Evolutionary conservation across 371 early-diverging fungal genomes (phyloP).

Genomic region (Mortierella sp.): DNA sequence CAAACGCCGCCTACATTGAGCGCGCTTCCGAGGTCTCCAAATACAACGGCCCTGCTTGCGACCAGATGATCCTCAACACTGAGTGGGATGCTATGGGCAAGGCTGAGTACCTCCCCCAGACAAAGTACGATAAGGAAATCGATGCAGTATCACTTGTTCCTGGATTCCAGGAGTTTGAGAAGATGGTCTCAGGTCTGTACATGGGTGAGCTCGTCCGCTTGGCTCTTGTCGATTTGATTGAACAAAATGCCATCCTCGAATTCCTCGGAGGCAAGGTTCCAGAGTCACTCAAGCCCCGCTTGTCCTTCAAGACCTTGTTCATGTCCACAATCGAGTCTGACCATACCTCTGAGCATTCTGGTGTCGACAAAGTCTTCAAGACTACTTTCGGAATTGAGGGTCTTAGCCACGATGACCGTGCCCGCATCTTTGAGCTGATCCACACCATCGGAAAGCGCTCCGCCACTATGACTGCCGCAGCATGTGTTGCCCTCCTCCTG

Average conservation of each 20-base stretch:
- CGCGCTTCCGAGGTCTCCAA: conserved; percentile 78
- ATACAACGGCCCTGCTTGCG: conserved; percentile 58
- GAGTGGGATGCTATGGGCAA: conserved; percentile 87
- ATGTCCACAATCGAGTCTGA: conserved; percentile 75
- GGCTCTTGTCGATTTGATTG: conserved; percentile 73
- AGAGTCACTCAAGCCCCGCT: conserved; percentile 33
- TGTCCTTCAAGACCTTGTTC: conserved; percentile 62
- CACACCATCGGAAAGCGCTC: conserved; percentile 50
- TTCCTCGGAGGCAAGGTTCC: conserved; percentile 45
- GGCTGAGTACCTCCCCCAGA: conserved; percentile 85
- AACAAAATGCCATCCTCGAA: conserved; percentile 33
- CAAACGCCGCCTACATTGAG: conserved; percentile 94
- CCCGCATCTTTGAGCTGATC: conserved; percentile 38
- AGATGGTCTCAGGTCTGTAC: conserved; percentile 97
- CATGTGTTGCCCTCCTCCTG: conserved; percentile 45
- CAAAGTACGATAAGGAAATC: conserved; percentile 85
- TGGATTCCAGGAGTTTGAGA: conserved; percentile 89
- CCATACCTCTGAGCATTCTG: conserved; percentile 60
- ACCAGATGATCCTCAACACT: conserved; percentile 90
- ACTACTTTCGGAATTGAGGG: conserved; percentile 43
- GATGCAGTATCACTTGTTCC: conserved; percentile 84
- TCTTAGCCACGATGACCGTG: conserved; percentile 35
- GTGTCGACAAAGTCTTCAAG: conserved; percentile 46
- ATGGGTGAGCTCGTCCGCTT: conserved; percentile 90
- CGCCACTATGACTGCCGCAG: conserved; percentile 52